Evolutionary conservation across 164 flowering plant genomes (phyloP), one percentile per base, ranked within the genome.

Genomic region (Aristolochia californica): DNA sequence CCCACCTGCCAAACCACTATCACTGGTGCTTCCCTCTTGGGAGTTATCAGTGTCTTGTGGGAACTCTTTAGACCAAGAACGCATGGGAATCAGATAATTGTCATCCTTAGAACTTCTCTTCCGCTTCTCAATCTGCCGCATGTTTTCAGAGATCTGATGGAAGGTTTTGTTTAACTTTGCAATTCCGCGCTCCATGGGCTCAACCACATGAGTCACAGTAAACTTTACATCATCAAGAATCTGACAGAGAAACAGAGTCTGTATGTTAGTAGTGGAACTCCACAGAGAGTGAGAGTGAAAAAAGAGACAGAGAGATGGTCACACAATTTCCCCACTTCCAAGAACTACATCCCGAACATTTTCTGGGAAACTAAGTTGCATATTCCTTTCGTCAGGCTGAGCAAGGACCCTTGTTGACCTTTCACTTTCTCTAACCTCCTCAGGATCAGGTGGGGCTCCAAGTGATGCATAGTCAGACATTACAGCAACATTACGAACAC

Each of bases 291-390:
- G 4, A 47, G 13, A 17, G 3, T 10, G 14, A 13, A 4, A 27
- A n/a, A 10, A 58, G 18, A 22, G 20, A 12, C 23, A 59, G 54
- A 16, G 23, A 15, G 45, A 30, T 10, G 38, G 34, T 57, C 94
- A 70, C 57, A 93, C 99, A 62, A 93, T 93, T 85, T 85, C 97
- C 66, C 99, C 81, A 60, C 99, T 89, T 52, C 99, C 97, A 55
- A 93, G 16, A 50, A 93, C 95, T 66, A 93, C 94, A 65, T 93
- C 99, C 61, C 96, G 82, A 54, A 93, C 88, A 69, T 88, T 87
- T 74, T 89, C 96, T 2, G 75, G 88, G 58, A 93, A 80, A 66
- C 73, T 87, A 56, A 87, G 60, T 20, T 83, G 78, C 56, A 81
- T 80, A 55, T 79, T 83, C 62, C 67, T 67, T 22, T 85, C 97